These are phyloP conservation scores for Penicillium nordicum DNA, from an alignment of 2,329 filamentous ascomycete species.

Conservation along the genomic window DNA sequence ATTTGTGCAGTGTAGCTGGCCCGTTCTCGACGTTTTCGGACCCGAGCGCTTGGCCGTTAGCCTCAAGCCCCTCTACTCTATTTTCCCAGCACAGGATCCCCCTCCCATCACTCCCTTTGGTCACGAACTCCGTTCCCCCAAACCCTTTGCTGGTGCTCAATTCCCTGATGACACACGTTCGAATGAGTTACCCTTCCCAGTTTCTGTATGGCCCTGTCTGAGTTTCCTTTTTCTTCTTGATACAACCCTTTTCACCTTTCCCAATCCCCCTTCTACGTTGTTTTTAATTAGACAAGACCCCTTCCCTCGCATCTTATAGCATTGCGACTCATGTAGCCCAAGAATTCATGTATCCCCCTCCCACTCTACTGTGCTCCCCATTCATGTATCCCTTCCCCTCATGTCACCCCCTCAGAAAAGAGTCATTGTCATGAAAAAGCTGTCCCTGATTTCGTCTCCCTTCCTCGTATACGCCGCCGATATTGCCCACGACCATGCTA, in stretches of 20 bases:
- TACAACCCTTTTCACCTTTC: constrained; percentile 23
- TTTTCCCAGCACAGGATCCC: constrained; percentile 8
- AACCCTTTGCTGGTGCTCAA: constrained; percentile 13
- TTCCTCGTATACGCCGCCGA: constrained; percentile 18
- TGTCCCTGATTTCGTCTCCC: constrained; percentile 16
- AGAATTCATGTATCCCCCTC: constrained; percentile 41
- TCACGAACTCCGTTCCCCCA: constrained; percentile 1
- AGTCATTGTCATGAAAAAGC: constrained; percentile 35
- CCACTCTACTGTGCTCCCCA: constrained; percentile 36
- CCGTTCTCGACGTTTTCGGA: neutral
- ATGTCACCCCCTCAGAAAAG: constrained; percentile 26
- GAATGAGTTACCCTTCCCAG: constrained; percentile 14
- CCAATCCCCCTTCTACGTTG: constrained; percentile 20
- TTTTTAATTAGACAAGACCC: constrained; percentile 41
- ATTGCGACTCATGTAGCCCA: constrained; percentile 30
- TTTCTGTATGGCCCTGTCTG: constrained; percentile 11
- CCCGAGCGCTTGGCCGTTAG: neutral
- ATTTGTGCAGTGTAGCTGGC: neutral
- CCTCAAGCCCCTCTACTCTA: neutral
- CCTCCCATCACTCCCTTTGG: constrained; percentile 6
- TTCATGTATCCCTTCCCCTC: constrained; percentile 19
- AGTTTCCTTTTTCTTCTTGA: constrained; percentile 13
- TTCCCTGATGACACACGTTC: constrained; percentile 17
- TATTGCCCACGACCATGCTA: constrained; percentile 3
- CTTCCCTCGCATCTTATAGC: constrained; percentile 27